Evolutionary conservation across 306 rosid genomes (phyloP), one percentile per base, ranked within the genome.

Genomic region (Oemleria cerasiformis): DNA sequence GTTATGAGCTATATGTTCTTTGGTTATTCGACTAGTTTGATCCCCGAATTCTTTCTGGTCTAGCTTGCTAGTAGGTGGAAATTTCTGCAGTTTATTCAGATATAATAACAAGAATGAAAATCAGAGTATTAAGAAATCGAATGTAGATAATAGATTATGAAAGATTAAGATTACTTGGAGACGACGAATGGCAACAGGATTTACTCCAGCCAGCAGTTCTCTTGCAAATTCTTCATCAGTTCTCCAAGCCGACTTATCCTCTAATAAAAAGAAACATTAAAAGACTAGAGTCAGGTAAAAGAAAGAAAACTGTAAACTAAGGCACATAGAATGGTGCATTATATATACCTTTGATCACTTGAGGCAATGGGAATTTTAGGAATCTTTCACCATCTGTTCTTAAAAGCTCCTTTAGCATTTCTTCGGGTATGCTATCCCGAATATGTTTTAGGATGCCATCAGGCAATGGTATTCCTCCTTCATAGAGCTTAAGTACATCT

Each of bases 291-390:
- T 53, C 39, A 48, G 17, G 7, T 10, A 13, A 67, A 72, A 15
- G 14, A 0, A 15, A 1, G 10, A 71, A 38, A 20, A 36, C n/a
- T 62, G 60, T 39, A 42, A 1, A 3, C 21, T 30, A 55, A 21
- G 60, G 60, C 60, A 21, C 36, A 10, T 10, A 55, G 5, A 55
- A 20, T 25, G 4, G 5, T 67, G 6, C 1, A 51, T 20, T 2
- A 6, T 13, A 13, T 82, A n/a, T 84, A 92, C 98, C 93, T 87
- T 84, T 43, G 71, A 92, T 84, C 65, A 92, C 97, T 83, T 85
- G 92, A 68, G 98, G 98, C 34, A 67, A 5, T 1, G 97, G 92
- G 78, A 68, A 90, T 59, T 80, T 80, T 57, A 86, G 84, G 72
- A 84, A 64, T 4, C 44, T 47, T 79, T 75, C 89, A 13, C 88